Evolutionary conservation across 805 yeast species (phyloP), one percentile per base, ranked within the genome.

Genomic region (Ogataea saltuana): DNA sequence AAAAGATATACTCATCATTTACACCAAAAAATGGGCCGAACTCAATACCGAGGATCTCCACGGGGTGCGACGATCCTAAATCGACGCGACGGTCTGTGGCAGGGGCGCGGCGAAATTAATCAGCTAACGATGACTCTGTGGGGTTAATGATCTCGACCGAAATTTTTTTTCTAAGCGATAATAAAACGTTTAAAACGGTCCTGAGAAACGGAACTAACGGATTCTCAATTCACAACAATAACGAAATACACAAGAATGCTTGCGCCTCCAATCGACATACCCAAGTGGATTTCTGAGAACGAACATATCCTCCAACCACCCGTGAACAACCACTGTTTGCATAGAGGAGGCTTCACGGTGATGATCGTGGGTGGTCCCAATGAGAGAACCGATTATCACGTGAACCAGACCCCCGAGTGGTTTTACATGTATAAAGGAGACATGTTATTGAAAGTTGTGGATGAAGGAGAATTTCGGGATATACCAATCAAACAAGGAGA

Each of bases 311-410:
- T 90, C 28, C 82, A 86, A 61, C 97, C 97, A 1, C 97, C 97
- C 1, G 96, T 90, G 25, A 88, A 88, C 64, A 90, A 90, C 60
- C 90, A 68, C 67, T 88, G 97, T 58, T 76, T 90, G 21, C 96
- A 90, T 64, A 72, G 89, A 36, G 96, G 95, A 4, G 97, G 97
- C 0, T 86, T 85, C 61, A 89, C 97, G 0, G 88, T 89, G 27
- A 90, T 90, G 97, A 81, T 89, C 39, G 95, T 90, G 1, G 97
- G 97, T 12, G 97, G 97, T 0, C 97, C 97, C 3, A 90, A 90
- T 61, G 95, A 83, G 57, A 73, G 97, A 45, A 89, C 96, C 0
- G 97, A 90, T 61, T 90, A 88, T 61, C 97, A 90, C 59, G 78
- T 90, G 37, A 90, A 90, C 59, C 95, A 88, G 55, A 90, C 97